phyloP scores from a whole-genome alignment of 805 yeast species.

The Hanseniaspora vineae region DNA sequence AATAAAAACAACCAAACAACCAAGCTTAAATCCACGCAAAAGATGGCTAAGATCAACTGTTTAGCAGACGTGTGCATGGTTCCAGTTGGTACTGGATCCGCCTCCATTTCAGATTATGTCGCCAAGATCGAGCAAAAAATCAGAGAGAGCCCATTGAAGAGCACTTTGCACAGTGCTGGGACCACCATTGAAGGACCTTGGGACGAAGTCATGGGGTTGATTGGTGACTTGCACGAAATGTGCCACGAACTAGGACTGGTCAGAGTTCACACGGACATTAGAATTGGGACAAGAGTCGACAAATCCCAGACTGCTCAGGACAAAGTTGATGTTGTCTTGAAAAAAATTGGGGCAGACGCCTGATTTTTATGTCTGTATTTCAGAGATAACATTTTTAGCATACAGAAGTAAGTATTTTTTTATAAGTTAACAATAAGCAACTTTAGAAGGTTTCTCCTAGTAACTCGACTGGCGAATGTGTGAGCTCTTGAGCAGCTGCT shows the following conservation, averaged over 20 bases:
- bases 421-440: too few relatives aligned
- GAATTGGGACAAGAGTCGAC: slow-evolving; percentile 78
- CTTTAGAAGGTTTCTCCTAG: too few relatives aligned
- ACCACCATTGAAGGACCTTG: slow-evolving; percentile 89
- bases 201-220: slow-evolving; percentile 70
- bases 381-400: too few relatives aligned
- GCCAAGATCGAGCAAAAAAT: slow-evolving; percentile 56
- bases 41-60: slow-evolving; percentile 26
- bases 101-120: slow-evolving; percentile 74
- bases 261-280: slow-evolving; percentile 73
- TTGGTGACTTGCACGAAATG: slow-evolving; percentile 64
- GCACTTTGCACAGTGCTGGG: slow-evolving; percentile 81
- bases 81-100: slow-evolving; percentile 71
- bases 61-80: slow-evolving; percentile 78
- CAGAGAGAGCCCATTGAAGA: slow-evolving; percentile 45
- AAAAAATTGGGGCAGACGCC: slow-evolving; percentile 24
- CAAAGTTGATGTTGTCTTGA: slow-evolving; percentile 52
- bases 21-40: neutral
- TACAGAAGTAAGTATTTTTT: too few relatives aligned
- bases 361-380: too few relatives aligned
- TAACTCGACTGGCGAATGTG: too few relatives aligned
- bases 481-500: too few relatives aligned
- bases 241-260: slow-evolving; percentile 59
- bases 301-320: slow-evolving; percentile 61
- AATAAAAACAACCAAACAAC: too few relatives aligned